Conservation (phyloP, 495 filamentous ascomycete species). For the Cudoniella acicularis region DNA sequence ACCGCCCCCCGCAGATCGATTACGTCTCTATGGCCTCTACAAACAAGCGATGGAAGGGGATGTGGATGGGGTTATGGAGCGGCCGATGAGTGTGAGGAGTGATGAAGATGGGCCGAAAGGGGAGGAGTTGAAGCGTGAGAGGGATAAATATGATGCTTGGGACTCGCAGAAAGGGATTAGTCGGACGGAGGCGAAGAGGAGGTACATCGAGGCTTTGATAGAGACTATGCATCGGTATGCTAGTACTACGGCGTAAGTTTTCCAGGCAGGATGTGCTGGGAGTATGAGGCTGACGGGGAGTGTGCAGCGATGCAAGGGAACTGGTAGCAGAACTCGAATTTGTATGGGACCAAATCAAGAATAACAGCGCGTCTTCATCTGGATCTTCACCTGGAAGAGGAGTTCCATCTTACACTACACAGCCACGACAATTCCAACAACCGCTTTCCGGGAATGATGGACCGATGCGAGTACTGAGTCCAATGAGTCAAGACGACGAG, state of each 20-base stretch:
- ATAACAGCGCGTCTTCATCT: conserved; percentile 64
- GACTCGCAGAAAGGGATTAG: conserved; percentile 74
- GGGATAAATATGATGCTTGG: conserved; percentile 86
- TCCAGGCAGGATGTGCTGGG: neutral
- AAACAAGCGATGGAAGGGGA: conserved; percentile 99
- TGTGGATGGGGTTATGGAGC: conserved; percentile 86
- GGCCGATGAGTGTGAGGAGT: conserved; percentile 49
- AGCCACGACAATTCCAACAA: conserved; percentile 39
- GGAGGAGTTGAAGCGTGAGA: conserved; percentile 50
- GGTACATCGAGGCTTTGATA: conserved; percentile 89
- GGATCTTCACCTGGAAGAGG: conserved; percentile 41
- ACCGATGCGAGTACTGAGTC: conserved; percentile 67
- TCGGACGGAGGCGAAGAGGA: conserved; percentile 89
- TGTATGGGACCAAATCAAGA: conserved; percentile 96
- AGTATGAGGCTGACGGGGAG: neutral
- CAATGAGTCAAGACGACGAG: conserved; percentile 76
- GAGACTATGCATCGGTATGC: conserved; percentile 96
- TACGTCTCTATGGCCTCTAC: conserved; percentile 94
- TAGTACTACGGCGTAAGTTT: conserved; percentile 62
- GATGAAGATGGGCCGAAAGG: conserved; percentile 27
- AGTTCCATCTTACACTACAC: conserved; percentile 7
- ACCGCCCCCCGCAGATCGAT: conserved; percentile 77
- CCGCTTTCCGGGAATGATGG: conserved; percentile 46
- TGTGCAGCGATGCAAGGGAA: conserved; percentile 75
- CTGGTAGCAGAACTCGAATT: conserved; percentile 94